These are phyloP conservation scores for Colletotrichum phormii DNA, from an alignment of 2,329 filamentous ascomycete genomes.

Conservation along the genomic window DNA sequence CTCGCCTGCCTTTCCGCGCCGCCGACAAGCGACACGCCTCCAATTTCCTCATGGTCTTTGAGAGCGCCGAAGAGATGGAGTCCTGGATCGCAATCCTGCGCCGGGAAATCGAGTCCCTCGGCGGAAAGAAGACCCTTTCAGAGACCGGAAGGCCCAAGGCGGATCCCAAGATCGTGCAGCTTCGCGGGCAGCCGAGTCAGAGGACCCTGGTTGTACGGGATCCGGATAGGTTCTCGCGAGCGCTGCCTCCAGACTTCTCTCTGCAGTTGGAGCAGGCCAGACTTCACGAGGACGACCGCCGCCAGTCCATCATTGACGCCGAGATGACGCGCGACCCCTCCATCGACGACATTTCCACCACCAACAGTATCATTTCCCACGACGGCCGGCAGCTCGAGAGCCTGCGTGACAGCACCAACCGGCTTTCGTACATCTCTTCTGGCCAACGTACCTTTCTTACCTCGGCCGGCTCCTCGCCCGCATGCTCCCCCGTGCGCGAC, in stretches of 20 bases:
- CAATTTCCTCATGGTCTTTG: slow-evolving; percentile 79
- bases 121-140: slow-evolving; percentile 72
- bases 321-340: slow-evolving; percentile 53
- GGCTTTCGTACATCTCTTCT: slow-evolving; percentile 70
- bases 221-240: slow-evolving; percentile 57
- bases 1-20: slow-evolving; percentile 71
- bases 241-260: slow-evolving; percentile 50
- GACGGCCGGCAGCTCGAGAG: slow-evolving; percentile 70
- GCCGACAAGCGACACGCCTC: slow-evolving; percentile 67
- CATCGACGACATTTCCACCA: slow-evolving; percentile 66
- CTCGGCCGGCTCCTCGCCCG: slow-evolving; percentile 68
- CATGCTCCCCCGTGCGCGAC: slow-evolving; percentile 66
- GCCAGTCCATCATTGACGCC: slow-evolving; percentile 37
- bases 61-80: slow-evolving; percentile 80
- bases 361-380: slow-evolving; percentile 68
- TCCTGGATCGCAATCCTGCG: slow-evolving; percentile 77
- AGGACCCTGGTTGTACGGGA: slow-evolving; percentile 61
- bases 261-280: slow-evolving; percentile 44
- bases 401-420: slow-evolving; percentile 66
- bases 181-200: slow-evolving; percentile 56
- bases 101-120: slow-evolving; percentile 76
- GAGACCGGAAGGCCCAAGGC: slow-evolving; percentile 67
- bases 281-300: slow-evolving; percentile 41
- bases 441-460: slow-evolving; percentile 71
- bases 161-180: slow-evolving; percentile 48